Conservation (phyloP, 768 basidiomycete species). For the Calocybe gangraenosa region DNA sequence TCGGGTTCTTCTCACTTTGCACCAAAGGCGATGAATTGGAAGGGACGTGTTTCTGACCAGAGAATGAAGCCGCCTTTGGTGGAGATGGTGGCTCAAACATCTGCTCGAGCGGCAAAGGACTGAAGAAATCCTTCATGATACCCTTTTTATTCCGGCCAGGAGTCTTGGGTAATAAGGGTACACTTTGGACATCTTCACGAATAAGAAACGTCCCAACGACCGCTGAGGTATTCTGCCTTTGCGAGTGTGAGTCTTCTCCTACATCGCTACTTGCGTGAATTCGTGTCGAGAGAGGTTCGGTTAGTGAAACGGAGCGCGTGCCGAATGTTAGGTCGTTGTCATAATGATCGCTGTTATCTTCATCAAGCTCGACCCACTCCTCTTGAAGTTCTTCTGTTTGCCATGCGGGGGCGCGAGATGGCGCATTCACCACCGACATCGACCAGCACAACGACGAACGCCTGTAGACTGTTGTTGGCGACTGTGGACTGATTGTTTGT, state of each 20-base stretch:
- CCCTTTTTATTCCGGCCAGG: conserved; percentile 58
- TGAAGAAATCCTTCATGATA: conserved; percentile 81
- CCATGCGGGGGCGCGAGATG: conserved; percentile 56
- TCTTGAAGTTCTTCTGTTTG: conserved; percentile 88
- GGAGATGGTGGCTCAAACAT: conserved; percentile 96
- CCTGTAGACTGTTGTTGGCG: conserved; percentile 6
- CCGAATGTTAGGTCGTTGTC: conserved; percentile 38
- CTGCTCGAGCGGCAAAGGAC: conserved; percentile 77
- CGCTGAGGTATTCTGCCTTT: conserved; percentile 22
- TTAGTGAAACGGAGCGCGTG: conserved; percentile 58
- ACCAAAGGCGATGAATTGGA: conserved; percentile 5
- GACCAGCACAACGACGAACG: conserved; percentile 18
- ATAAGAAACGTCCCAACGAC: conserved; percentile 71
- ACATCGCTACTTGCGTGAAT: conserved; percentile 44
- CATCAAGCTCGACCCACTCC: conserved; percentile 79
- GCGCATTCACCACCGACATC: conserved; percentile 24
- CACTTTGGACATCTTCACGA: conserved; percentile 57
- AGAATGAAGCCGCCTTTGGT: conserved; percentile 30
- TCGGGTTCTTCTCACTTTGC: not conserved
- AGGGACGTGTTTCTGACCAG: conserved; percentile 13
- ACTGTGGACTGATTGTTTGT: conserved; percentile 4
- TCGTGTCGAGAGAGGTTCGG: conserved; percentile 48
- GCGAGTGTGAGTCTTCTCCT: conserved; percentile 22
- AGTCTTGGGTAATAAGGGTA: conserved; percentile 59
- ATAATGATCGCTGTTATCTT: conserved; percentile 33